Percentiles rank a stretch among this genome's conserved stretches.
phyloP scores from a whole-genome alignment of 2,329 filamentous ascomycete genomes.

The Ceratocystis ficicola region DNA sequence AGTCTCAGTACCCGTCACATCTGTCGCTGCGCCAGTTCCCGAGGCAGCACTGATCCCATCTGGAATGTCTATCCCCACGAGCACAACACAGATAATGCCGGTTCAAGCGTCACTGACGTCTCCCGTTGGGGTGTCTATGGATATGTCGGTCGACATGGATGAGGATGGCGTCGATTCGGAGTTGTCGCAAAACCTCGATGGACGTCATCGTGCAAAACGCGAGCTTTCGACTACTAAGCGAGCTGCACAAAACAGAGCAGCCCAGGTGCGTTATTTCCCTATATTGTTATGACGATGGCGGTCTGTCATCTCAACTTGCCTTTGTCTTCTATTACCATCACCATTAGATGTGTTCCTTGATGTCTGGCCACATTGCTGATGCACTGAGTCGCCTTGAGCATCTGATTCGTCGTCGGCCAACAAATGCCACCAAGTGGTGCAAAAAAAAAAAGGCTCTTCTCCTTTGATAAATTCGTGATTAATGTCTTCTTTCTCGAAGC shows the following conservation, averaged over 20 bases:
- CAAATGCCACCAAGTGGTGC: conserved; percentile 1
- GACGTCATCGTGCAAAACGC: conserved; percentile 63
- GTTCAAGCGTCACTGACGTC: conserved; percentile 1
- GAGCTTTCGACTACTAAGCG: conserved; percentile 93
- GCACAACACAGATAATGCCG: conserved; percentile 2
- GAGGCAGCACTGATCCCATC: conserved; percentile 32
- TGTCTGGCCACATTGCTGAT: not conserved
- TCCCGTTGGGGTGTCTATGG: conserved; percentile 12
- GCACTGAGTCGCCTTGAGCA: not conserved
- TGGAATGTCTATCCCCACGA: conserved; percentile 11
- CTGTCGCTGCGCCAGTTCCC: conserved; percentile 15
- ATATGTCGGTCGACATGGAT: conserved; percentile 29
- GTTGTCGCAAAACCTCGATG: conserved; percentile 33
- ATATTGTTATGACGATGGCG: not conserved
- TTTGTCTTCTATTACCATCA: not conserved
- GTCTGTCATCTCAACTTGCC: not conserved
- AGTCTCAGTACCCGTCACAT: conserved; percentile 1
- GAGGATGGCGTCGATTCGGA: conserved; percentile 6
- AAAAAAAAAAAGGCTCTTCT: not conserved
- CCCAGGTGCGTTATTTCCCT: conserved; percentile 56
- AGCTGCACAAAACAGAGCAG: conserved; percentile 89
- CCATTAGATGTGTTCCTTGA: not conserved
- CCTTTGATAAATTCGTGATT: not conserved
- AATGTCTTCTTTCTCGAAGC: not conserved
- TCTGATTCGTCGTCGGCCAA: not conserved